Base-by-base conservation (phyloP, 306 rosid genomes). In the Boehmeria nivea region DNA sequence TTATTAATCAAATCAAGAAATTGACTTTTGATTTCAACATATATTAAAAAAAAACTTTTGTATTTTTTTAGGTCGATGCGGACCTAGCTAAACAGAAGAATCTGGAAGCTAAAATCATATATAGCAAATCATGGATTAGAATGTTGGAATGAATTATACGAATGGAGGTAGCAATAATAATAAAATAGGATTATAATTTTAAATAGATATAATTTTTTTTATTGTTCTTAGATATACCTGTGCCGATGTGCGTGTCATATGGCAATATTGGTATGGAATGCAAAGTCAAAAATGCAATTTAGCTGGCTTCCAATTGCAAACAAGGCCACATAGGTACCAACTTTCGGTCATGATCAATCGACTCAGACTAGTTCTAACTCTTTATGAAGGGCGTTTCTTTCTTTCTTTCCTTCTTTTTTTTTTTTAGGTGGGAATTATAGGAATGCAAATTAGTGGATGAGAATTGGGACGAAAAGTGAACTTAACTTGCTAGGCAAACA, bases 261-360 rank as follows among this genome's bases (percentile, higher is more conserved):
- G 9, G 6, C 10, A 48, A 24, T 23, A 48, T 21, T 22, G 54
- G 54, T 6, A 11, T 28, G 23, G 21, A 11, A 28, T 28, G 57
- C 51, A 28, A 52, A 52, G 57, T 52, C 57, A 52, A 52, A 28
- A 15, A 26, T 31, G 57, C 37, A 36, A 21, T 36, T 18, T 19
- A 54, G 60, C 60, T 54, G 60, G 60, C 60, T 54, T 54, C 60
- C 60, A 54, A 10, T 11, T 20, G 36, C 27, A 19, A 54, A 34
- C 12, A 3, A 36, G 39, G 4, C 22, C 38, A 34, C 59, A 31
- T 31, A 4, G 36, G 36, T 31, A 31, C 8, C 24, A 2, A 52
- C 57, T 52, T 17, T 52, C 42, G 2, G 40, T 17, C 51, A 45
- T 45, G 36, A n/a, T n/a, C n/a, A 31, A 31, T 31, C 36, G 36